These are phyloP conservation scores for Vitis hybrid DNA, from an alignment of 177 flowering plant species.

Conservation along the genomic window DNA sequence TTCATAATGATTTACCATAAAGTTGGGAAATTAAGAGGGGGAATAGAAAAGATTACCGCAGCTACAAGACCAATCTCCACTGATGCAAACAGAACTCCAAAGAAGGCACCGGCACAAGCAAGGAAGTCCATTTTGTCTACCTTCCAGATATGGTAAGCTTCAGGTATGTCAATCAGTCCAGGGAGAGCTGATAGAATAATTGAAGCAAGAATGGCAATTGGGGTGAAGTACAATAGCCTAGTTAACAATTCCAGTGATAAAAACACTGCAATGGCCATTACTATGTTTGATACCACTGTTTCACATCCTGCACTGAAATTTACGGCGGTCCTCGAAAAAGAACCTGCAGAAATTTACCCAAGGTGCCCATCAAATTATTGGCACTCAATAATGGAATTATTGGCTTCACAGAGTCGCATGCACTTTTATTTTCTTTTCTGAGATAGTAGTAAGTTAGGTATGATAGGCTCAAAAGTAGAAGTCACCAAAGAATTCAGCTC, in stretches of 20 bases:
- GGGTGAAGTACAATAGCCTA: slow-evolving; percentile 69
- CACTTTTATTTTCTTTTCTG: no score
- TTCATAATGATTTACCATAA: no score
- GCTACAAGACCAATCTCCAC: slow-evolving; percentile 75
- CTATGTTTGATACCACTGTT: slow-evolving; percentile 74
- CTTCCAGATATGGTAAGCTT: slow-evolving; percentile 58
- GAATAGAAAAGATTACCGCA: slow-evolving; percentile 44
- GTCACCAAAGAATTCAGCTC: background rate
- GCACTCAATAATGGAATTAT: background rate
- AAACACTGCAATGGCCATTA: slow-evolving; percentile 74
- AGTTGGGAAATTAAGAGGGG: no score
- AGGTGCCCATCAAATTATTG: background rate
- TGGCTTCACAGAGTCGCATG: no score
- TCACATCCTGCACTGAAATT: slow-evolving; percentile 85
- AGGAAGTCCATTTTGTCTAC: slow-evolving; percentile 85
- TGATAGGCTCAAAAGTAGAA: no score
- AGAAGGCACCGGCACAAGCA: slow-evolving; percentile 72
- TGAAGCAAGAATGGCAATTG: slow-evolving; percentile 72
- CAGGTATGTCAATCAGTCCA: slow-evolving; percentile 64
- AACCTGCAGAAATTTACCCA: slow-evolving; percentile 41
- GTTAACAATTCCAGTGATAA: slow-evolving; percentile 57
- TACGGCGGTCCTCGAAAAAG: slow-evolving; percentile 86
- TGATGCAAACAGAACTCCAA: slow-evolving; percentile 74
- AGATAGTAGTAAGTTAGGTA: no score
- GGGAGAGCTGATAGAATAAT: slow-evolving; percentile 82